Conservation (phyloP, 495 filamentous ascomycete genomes). For the Talaromyces trachyspermus region DNA sequence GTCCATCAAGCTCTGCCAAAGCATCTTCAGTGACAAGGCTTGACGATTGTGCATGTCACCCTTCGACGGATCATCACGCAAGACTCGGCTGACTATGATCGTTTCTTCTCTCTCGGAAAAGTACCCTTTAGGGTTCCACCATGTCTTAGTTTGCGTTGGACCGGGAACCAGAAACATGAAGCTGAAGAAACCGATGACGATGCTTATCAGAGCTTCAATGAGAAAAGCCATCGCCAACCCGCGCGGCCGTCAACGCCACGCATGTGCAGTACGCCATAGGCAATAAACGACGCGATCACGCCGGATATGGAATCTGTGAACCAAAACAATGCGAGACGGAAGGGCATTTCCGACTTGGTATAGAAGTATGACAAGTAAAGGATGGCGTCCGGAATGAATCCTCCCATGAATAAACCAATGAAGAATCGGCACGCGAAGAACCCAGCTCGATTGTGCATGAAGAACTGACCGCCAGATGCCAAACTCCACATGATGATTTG, state of each 20-base stretch:
- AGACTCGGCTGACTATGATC: slow-evolving; percentile 64
- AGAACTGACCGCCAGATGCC: slow-evolving; percentile 20
- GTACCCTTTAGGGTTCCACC: slow-evolving; percentile 60
- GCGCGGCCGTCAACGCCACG: slow-evolving; percentile 22
- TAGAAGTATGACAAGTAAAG: slow-evolving; percentile 68
- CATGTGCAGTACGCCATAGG: slow-evolving; percentile 41
- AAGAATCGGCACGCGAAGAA: slow-evolving; percentile 26
- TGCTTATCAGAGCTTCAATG: slow-evolving; percentile 44
- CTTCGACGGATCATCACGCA: slow-evolving; percentile 65
- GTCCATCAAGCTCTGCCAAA: slow-evolving; percentile 50
- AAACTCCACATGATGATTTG: slow-evolving; percentile 27
- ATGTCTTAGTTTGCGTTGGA: slow-evolving; percentile 48
- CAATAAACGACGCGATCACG: slow-evolving; percentile 37
- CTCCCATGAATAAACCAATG: slow-evolving; percentile 17
- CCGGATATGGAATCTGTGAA: slow-evolving; percentile 45
- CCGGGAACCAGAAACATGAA: slow-evolving; percentile 46
- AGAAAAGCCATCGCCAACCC: slow-evolving; percentile 40
- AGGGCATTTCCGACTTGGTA: slow-evolving; percentile 52
- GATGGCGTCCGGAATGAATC: slow-evolving; percentile 27
- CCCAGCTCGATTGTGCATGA: slow-evolving; percentile 15
- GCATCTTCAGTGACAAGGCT: slow-evolving; percentile 40
- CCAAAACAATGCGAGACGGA: slow-evolving; percentile 58
- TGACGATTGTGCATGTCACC: slow-evolving; percentile 51
- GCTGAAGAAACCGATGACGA: slow-evolving; percentile 43
- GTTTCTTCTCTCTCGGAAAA: slow-evolving; percentile 56